A percentile compares a stretch with the other conserved stretches of the same genome.
Evolutionary conservation across 768 basidiomycete species (phyloP).

Genomic region (Suillus cothurnatus): DNA sequence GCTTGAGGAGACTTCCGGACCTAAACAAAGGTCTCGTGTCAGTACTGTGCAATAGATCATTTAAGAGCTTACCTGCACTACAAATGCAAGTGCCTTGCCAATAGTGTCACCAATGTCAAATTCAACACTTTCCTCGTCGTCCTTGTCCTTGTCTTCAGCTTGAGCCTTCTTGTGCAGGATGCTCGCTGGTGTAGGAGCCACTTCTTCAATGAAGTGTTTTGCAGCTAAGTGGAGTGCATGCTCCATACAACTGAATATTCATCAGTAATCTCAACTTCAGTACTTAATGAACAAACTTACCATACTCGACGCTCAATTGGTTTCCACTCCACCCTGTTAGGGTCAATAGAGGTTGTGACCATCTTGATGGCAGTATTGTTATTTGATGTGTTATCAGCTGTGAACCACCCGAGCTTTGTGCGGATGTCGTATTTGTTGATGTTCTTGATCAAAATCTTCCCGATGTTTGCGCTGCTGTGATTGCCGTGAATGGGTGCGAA

Average conservation of each 20-base stretch:
- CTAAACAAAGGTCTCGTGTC: background rate
- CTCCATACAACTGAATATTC: background rate
- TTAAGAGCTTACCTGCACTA: background rate
- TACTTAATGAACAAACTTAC: background rate
- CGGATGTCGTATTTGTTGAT: conserved; percentile 2
- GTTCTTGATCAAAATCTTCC: too few species aligned
- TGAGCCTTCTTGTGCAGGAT: too few species aligned
- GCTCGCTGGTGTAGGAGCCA: background rate
- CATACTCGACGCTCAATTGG: too few species aligned
- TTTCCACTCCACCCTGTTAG: too few species aligned
- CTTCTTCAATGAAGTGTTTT: background rate
- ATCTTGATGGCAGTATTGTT: conserved; percentile 13
- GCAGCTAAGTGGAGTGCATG: background rate
- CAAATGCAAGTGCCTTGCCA: background rate
- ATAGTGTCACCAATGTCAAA: background rate
- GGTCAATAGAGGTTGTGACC: background rate
- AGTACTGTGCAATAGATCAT: too few species aligned
- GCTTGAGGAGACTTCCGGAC: background rate
- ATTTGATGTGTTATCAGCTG: conserved; percentile 16
- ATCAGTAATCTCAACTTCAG: background rate
- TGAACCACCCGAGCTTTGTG: conserved; percentile 8
- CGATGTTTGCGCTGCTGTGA: too few species aligned
- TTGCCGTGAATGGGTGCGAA: too few species aligned
- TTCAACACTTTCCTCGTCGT: too few species aligned
- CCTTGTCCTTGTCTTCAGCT: too few species aligned